Base-by-base conservation (phyloP, 768 basidiomycete species). In the Suillus lakei region DNA sequence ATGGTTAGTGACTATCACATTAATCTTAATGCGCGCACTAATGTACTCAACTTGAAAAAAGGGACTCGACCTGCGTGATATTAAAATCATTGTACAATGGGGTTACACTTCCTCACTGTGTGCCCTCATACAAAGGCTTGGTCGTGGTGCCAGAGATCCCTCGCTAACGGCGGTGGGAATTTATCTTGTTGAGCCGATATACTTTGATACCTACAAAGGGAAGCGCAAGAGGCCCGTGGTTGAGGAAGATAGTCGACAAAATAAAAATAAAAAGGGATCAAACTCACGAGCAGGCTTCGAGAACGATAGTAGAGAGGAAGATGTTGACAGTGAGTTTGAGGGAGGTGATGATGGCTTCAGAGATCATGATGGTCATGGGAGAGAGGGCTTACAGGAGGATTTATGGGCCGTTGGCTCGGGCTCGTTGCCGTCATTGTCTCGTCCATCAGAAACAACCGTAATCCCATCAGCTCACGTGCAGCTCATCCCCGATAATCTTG, bases 1-100 rank as follows among this genome's bases (percentile, higher is more conserved):
- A 77, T 81, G 78, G 78, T 79, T 63, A 59, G 73, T 48, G 41
- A 18, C 28, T 50, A 30, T 48, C 15, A 39, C 39, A 38, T 65
- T 23, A 39, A 16, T 39, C 15, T 48, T 41, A 62, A 21, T 62
- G 10, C 6, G 21, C 23, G 9, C 21, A 12, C 41, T n/a, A 21
- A 16, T 13, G 30, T 48, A 41, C 38, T 63, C 50, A 63, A 36
- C 36, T 36, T 36, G 36, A 36, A 36, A 36, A 36, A 36, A 67
- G 66, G 66, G 66, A 16, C 54, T 64, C 16, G 71, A 71, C 48
- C 21, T 70, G 26, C 61, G 64, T 4, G 62, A 71, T 44, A 50
- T 71, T 28, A 32, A 63, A 34, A 39, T 39, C 12, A 39, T 39
- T 39, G 61, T 68, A 15, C 71, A 72, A 44, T 72, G 64, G 64